phyloP scores from a whole-genome alignment of 1,284 basidiomycete species.

The Neolentinus lepideus region DNA sequence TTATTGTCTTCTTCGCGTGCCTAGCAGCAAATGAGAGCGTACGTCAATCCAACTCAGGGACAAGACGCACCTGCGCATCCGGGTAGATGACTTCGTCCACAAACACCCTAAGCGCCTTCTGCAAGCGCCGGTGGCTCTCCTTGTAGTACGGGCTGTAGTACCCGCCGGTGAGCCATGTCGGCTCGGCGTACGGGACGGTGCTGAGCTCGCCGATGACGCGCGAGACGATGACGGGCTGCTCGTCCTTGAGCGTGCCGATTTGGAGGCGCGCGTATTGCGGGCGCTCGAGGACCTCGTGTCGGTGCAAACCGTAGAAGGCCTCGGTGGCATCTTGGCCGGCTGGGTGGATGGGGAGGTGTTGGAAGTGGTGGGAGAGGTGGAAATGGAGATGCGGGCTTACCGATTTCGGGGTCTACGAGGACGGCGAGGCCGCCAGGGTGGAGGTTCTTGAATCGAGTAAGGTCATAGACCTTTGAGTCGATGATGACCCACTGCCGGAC shows the following conservation, averaged over 20 bases:
- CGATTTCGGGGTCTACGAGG: conserved; percentile 66
- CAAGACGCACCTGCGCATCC: conserved; percentile 34
- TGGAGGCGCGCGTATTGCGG: conserved; percentile 68
- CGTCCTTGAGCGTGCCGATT: conserved; percentile 64
- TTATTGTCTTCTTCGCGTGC: conserved; percentile 75
- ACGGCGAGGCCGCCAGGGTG: conserved; percentile 82
- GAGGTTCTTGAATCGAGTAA: conserved; percentile 69
- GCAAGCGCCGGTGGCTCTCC: conserved; percentile 33
- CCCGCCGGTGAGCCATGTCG: conserved; percentile 66
- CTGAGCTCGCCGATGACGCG: conserved; percentile 52
- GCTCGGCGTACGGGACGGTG: conserved; percentile 78
- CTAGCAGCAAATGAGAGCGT: background rate
- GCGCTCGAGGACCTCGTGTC: conserved; percentile 69
- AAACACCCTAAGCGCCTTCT: background rate
- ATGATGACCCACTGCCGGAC: conserved; percentile 68
- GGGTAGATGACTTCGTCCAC: conserved; percentile 26
- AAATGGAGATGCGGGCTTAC: conserved; percentile 34
- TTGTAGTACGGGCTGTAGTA: conserved; percentile 73
- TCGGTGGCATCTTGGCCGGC: conserved; percentile 83
- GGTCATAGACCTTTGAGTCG: conserved; percentile 78
- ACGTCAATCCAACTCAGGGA: background rate
- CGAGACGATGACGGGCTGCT: conserved; percentile 49
- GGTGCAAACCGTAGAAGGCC: conserved; percentile 79
- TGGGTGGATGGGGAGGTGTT: conserved; percentile 8
- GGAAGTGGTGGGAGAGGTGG: conserved; percentile 1